Base-by-base conservation (phyloP, 352 stramenopile genomes). In the Pythium aphanidermatum region DNA sequence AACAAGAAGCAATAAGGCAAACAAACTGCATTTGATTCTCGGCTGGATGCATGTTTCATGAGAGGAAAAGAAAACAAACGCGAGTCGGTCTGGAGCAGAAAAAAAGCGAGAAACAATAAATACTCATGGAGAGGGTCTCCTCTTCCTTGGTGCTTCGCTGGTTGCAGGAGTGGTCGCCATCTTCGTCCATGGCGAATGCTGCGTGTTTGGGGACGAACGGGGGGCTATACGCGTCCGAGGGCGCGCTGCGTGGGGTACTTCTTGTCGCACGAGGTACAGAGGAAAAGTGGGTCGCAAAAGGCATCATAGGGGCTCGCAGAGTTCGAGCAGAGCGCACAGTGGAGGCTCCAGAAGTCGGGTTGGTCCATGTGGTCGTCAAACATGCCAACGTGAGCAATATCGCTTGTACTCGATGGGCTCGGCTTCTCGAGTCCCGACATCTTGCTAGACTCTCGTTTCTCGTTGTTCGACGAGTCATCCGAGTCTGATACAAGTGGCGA, bases 221-320 rank as follows among this genome's bases (percentile, higher is more conserved):
- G 11, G 28, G 23, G 24, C 47, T 72, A 83, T 21, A 76, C 61
- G 27, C 60, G 68, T 26, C 72, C 65, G 1, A 89, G 68, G 36
- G 72, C 58, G 38, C 78, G 74, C 45, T 86, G 78, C 45, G 78
- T 90, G 46, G 78, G 78, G 60, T 90, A 90, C 57, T 89, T 92
- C 50, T 70, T 68, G 58, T 92, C 79, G 65, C 76, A 89, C 38
- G 68, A 57, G 12, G 62, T 58, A 19, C 76, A 87, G 9, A 92
- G 51, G 50, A 87, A 86, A 17, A 86, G 64, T 50, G 65, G 68
- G 26, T 83, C 73, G 52, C 58, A 69, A 4, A 60, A 65, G 29
- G 62, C 60, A 55, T 58, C 59, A 47, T 60, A 51, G 24, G 68
- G 65, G 40, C 53, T 61, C 16, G 71, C 51, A 13, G 66, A 52